Conservation (phyloP, 2,329 filamentous ascomycete species). For the Metarhizium sp. region DNA sequence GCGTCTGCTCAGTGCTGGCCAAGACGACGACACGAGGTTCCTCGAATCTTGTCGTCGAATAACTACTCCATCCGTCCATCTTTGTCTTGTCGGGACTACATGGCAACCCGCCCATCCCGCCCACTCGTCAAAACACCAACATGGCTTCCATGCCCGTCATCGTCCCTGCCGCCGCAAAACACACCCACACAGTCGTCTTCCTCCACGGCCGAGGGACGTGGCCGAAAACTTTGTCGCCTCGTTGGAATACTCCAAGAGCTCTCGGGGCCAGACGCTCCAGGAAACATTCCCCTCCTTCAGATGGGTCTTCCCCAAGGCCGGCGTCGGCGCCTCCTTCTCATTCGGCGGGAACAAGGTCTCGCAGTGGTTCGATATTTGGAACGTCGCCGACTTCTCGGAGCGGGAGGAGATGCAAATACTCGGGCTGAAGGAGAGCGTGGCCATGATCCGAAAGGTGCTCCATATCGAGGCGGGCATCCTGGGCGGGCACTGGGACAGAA, state of each 20-base stretch:
- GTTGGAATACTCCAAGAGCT: conserved; percentile 21
- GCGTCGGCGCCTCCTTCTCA: conserved; percentile 17
- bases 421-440: conserved; percentile 30
- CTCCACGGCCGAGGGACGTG: conserved; percentile 35
- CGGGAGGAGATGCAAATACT: conserved; percentile 31
- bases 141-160: conserved; percentile 6
- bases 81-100: not conserved
- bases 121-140: not conserved
- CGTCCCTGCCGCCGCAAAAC: conserved; percentile 11
- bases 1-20: too few species aligned
- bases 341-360: conserved; percentile 14
- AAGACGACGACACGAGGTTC: too few species aligned
- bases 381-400: conserved; percentile 28
- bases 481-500: conserved; percentile 24
- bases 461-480: conserved; percentile 24
- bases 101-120: not conserved
- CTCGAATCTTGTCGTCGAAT: too few species aligned
- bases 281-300: conserved; percentile 34
- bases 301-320: conserved; percentile 40
- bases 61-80: too few species aligned
- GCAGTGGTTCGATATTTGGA: conserved; percentile 45
- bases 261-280: conserved; percentile 21
- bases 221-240: conserved; percentile 21
- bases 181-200: conserved; percentile 35
- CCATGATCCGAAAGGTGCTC: conserved; percentile 22